Percentiles rank a stretch among this genome's conserved stretches.
Conservation (phyloP, 805 yeast species). For the Candida ponderosae region DNA sequence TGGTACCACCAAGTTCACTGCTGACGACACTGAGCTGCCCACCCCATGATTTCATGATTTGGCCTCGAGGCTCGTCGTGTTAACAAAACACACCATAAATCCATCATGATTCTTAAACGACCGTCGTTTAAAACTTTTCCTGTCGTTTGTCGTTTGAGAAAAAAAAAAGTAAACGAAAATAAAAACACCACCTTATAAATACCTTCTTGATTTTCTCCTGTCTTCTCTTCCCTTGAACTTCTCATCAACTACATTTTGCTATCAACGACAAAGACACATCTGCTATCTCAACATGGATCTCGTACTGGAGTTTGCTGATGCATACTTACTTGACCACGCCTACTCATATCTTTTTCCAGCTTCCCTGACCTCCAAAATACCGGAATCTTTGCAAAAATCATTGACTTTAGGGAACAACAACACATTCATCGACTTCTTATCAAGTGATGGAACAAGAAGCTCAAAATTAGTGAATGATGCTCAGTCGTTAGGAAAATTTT, state of each 20-base stretch:
- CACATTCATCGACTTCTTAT: conserved; percentile 14
- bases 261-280: neutral
- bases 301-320: conserved; percentile 74
- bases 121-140: no score
- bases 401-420: conserved; percentile 13
- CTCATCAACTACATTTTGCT: neutral
- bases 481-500: neutral
- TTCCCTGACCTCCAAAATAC: conserved; percentile 32
- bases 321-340: conserved; percentile 61
- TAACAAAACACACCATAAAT: no score
- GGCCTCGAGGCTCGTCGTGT: no score
- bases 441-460: conserved; percentile 10
- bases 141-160: no score
- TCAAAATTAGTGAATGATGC: neutral
- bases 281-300: conserved; percentile 61
- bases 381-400: conserved; percentile 20
- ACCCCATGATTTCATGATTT: no score
- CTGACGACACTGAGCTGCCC: no score
- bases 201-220: no score
- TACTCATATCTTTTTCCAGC: conserved; percentile 68
- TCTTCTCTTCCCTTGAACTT: neutral
- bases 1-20: no score
- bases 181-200: no score
- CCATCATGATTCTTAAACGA: no score
- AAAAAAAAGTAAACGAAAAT: no score